These are phyloP conservation scores for Scleroderma citrinum DNA, from an alignment of 768 basidiomycete species.

Conservation along the genomic window DNA sequence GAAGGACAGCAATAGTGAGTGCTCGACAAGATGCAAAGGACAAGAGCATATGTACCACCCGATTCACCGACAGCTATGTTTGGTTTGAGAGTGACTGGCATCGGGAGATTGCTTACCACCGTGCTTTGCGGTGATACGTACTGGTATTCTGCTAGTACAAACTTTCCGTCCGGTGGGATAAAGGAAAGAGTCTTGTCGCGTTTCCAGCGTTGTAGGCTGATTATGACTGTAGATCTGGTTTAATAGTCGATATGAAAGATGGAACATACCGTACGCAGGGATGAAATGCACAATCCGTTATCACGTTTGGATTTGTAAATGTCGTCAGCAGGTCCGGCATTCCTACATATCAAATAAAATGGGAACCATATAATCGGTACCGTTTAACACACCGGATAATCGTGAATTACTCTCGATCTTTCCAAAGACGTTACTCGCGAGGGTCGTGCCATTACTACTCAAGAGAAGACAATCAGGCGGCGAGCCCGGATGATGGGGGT, in stretches of 20 bases:
- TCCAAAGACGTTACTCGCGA: conserved; percentile 67
- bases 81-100: conserved; percentile 47
- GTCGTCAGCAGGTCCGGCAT: conserved; percentile 83
- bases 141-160: conserved; percentile 80
- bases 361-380: not conserved
- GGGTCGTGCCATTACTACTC: conserved; percentile 57
- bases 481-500: not conserved
- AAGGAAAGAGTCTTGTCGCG: conserved; percentile 79
- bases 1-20: not conserved
- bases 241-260: not conserved
- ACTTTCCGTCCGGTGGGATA: conserved; percentile 89
- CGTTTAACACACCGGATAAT: conserved; percentile 55
- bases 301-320: conserved; percentile 67
- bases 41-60: conserved; percentile 18
- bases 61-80: conserved; percentile 27
- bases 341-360: conserved; percentile 37
- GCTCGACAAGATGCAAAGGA: not conserved
- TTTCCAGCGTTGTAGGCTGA: conserved; percentile 73
- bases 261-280: conserved; percentile 74
- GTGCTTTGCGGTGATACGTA: conserved; percentile 39
- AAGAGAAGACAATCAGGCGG: not conserved
- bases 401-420: conserved; percentile 71
- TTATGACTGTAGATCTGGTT: conserved; percentile 4
- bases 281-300: conserved; percentile 84
- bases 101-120: conserved; percentile 41